Conservation (phyloP, 345 rosid species). For the Arabidopsis arenosa region DNA sequence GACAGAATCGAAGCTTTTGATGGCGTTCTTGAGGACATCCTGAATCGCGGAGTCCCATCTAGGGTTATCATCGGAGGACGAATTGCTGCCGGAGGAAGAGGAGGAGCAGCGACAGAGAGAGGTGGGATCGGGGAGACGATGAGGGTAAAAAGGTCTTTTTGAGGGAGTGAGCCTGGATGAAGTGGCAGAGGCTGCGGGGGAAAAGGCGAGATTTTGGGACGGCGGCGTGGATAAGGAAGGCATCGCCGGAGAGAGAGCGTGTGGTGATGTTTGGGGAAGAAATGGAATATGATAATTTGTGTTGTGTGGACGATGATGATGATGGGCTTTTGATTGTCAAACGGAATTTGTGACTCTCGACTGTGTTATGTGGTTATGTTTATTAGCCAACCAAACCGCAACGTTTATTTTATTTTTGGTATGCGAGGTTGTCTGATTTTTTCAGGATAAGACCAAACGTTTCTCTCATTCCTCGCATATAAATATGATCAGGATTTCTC, state of each 20-base stretch:
- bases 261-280: slow-evolving; percentile 1
- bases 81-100: slow-evolving; percentile 8
- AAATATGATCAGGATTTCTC: no score
- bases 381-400: slow-evolving; percentile 13
- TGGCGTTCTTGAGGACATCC: slow-evolving; percentile 54
- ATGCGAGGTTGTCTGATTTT: no score
- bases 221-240: slow-evolving; percentile 65
- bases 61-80: slow-evolving; percentile 41
- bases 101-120: slow-evolving; percentile 58
- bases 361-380: not conserved
- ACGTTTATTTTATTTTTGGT: not conserved
- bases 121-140: slow-evolving; percentile 45
- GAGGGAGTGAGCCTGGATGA: slow-evolving; percentile 40
- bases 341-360: not conserved
- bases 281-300: not conserved
- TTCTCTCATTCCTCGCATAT: no score
- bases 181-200: slow-evolving; percentile 39
- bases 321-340: slow-evolving; percentile 16
- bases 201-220: slow-evolving; percentile 54
- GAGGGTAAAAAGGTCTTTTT: slow-evolving; percentile 51
- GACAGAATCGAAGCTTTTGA: slow-evolving; percentile 63
- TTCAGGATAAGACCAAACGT: no score
- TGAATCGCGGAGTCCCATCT: slow-evolving; percentile 70
- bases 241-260: slow-evolving; percentile 46
- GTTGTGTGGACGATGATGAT: slow-evolving; percentile 22